Evolutionary conservation across 805 yeast species (phyloP), one percentile per base, ranked within the genome.

Genomic region (Kuraishia ogatae): DNA sequence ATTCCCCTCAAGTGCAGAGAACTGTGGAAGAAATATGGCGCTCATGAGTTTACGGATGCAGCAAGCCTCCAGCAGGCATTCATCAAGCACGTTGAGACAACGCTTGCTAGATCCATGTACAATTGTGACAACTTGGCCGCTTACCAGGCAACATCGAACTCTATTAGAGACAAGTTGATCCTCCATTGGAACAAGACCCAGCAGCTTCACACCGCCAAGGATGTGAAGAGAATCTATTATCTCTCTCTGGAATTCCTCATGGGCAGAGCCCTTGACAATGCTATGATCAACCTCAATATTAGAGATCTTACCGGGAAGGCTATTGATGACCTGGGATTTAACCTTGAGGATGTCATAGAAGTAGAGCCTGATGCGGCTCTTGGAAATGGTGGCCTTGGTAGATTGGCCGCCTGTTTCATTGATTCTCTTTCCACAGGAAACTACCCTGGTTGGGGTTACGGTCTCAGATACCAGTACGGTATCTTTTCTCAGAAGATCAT

Each of bases 371-470:
- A 91, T 70, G 97, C 97, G 11, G 97, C 91, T 24, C 78, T 91
- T 55, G 97, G 97, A 64, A 92, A 92, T 65, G 97, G 97, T 66
- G 97, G 97, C 60, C 75, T 91, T 55, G 97, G 97, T 59, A 82
- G 97, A 67, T 77, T 91, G 66, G 97, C 97, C 22, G 97, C 97
- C 21, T 92, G 97, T 71, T 91, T 90, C 67, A 82, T 91, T 51
- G 97, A 92, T 72, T 89, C 97, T 1, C 74, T 91, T 67, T 82
- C 94, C 39, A 84, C 96, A 3, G 86, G 88, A 60, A 84, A 88
- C 69, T 89, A 88, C 69, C 90, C 96, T 19, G 96, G 96, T 53
- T 91, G 97, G 97, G 97, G 97, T 59, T 91, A 91, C 69, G 97
- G 97, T 57, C 75, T 91, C 62, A 85, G 96, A 67, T 91, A 91